These are phyloP conservation scores for Pyrenula aspistea DNA, from an alignment of 495 filamentous ascomycete species.

Conservation along the genomic window DNA sequence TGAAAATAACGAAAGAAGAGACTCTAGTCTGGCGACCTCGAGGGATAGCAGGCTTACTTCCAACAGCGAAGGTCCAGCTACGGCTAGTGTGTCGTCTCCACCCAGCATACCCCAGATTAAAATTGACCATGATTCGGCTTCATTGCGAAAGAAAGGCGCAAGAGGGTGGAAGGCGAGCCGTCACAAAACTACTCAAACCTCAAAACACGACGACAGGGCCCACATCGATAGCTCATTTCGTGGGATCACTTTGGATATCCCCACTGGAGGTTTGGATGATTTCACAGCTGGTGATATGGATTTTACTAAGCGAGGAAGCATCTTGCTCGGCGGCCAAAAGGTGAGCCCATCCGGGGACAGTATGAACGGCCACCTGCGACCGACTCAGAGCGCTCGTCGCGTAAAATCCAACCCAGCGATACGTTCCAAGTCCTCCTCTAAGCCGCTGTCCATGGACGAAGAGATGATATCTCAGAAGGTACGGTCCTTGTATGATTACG, in stretches of 20 bases:
- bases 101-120: conserved; percentile 2
- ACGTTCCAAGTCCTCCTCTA: conserved; percentile 20
- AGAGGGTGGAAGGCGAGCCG: neutral
- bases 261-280: conserved; percentile 38
- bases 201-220: neutral
- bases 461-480: conserved; percentile 81
- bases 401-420: conserved; percentile 21
- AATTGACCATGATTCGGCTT: conserved; percentile 11
- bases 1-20: conserved; percentile 26
- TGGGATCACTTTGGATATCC: conserved; percentile 44
- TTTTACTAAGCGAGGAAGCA: conserved; percentile 46
- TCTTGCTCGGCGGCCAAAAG: conserved; percentile 28
- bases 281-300: conserved; percentile 37
- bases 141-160: neutral
- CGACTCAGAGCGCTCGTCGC: conserved; percentile 17
- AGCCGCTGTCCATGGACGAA: conserved; percentile 62
- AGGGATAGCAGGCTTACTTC: conserved; percentile 33
- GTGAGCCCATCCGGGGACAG: conserved; percentile 18
- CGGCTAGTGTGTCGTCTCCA: conserved; percentile 10
- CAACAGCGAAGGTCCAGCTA: conserved; percentile 15
- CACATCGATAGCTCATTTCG: conserved; percentile 30
- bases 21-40: conserved; percentile 42
- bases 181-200: neutral
- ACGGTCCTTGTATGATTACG: conserved; percentile 81
- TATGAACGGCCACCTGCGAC: conserved; percentile 8